Evolutionary conservation across 176 grass and related monocot species (phyloP).

Genomic region (Zea luxurians): DNA sequence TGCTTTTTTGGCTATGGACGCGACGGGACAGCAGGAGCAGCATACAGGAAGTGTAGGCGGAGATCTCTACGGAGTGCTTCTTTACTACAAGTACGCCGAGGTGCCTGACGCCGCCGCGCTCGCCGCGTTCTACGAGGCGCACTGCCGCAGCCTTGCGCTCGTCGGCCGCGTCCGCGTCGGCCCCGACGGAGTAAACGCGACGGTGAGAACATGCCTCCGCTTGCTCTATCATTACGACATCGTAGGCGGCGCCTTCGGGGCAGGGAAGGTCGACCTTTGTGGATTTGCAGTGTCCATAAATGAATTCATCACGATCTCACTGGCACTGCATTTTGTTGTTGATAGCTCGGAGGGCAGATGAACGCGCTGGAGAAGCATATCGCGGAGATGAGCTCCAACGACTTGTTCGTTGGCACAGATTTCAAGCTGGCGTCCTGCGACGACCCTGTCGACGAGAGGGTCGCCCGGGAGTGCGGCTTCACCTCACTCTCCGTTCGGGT

Average conservation of each 20-base stretch:
- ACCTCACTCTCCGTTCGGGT: slow-evolving; percentile 73
- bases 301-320: not conserved
- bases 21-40: not conserved
- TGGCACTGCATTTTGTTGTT: slow-evolving; percentile 20
- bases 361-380: slow-evolving; percentile 76
- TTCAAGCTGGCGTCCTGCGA: slow-evolving; percentile 90
- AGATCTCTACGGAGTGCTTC: slow-evolving; percentile 63
- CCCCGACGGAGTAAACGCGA: slow-evolving; percentile 85
- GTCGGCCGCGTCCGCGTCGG: slow-evolving; percentile 85
- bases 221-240: not conserved
- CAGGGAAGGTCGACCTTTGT: not conserved
- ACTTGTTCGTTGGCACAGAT: slow-evolving; percentile 69
- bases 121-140: slow-evolving; percentile 61
- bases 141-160: slow-evolving; percentile 62
- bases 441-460: slow-evolving; percentile 53
- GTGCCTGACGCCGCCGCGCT: slow-evolving; percentile 61
- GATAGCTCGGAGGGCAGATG: slow-evolving; percentile 81
- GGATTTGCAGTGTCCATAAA: not conserved
- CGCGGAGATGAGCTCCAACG: slow-evolving; percentile 59
- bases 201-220: slow-evolving; percentile 32
- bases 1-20: slow-evolving; percentile 40
- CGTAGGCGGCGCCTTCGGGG: not conserved
- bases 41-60: not conserved
- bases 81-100: slow-evolving; percentile 86
- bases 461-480: slow-evolving; percentile 82